Conservation (phyloP, 306 rosid genomes). For the Astragalus glycyphyllos region DNA sequence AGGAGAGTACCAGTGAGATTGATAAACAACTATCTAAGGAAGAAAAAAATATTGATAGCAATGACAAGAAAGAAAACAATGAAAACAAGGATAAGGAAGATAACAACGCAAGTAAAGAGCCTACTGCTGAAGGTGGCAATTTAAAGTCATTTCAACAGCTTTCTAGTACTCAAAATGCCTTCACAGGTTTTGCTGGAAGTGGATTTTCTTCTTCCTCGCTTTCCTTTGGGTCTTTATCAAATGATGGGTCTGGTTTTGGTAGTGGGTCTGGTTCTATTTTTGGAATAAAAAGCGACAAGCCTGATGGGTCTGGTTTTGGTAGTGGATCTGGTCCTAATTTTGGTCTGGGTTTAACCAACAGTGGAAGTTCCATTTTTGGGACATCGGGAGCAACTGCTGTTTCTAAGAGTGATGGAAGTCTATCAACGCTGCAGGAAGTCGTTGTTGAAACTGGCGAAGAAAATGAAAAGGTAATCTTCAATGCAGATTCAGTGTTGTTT, state of each 20-base stretch:
- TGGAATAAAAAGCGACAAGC: constrained; percentile 55
- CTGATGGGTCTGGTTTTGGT: constrained; percentile 55
- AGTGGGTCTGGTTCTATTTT: constrained; percentile 54
- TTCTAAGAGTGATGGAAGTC: constrained; percentile 67
- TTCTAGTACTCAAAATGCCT: constrained; percentile 92
- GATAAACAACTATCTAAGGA: constrained; percentile 40
- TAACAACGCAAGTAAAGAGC: constrained; percentile 48
- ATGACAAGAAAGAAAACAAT: constrained; percentile 36
- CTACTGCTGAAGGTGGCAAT: constrained; percentile 60
- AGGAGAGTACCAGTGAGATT: constrained; percentile 44
- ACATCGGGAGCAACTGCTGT: constrained; percentile 53
- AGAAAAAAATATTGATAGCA: constrained; percentile 35
- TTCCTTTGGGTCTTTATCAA: constrained; percentile 78
- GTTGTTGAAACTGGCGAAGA: constrained; percentile 94
- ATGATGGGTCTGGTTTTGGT: constrained; percentile 50
- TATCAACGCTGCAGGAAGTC: constrained; percentile 76
- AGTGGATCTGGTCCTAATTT: constrained; percentile 50
- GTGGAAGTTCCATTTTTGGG: constrained; percentile 75
- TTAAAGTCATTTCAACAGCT: constrained; percentile 86
- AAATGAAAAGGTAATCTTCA: constrained; percentile 73
- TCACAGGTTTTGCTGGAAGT: constrained; percentile 92
- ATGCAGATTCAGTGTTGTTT: constrained; percentile 76
- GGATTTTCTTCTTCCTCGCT: constrained; percentile 79
- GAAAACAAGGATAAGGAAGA: constrained; percentile 56
- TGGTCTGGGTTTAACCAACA: constrained; percentile 71